A percentile compares a stretch with the other conserved stretches of the same genome.
phyloP scores from a whole-genome alignment of 2,329 filamentous ascomycete genomes.

The Pseudocercospora macadamiae region DNA sequence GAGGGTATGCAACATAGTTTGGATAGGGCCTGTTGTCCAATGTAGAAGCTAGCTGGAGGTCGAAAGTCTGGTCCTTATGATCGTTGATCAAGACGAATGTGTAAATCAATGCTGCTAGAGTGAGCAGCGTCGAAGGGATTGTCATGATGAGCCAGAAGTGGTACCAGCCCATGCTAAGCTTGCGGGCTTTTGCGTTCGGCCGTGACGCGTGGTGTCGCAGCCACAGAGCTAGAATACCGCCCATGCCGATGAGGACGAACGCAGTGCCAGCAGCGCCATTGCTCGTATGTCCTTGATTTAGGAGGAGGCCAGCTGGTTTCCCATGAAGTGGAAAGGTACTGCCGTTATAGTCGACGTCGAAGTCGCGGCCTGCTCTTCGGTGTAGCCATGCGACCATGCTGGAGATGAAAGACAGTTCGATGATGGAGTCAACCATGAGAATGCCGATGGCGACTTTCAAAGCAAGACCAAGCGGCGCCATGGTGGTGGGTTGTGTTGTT shows the following conservation, averaged over 20 bases:
- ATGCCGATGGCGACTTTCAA: conserved; percentile 25
- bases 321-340: conserved; percentile 43
- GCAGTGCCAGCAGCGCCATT: conserved; percentile 38
- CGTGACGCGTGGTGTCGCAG: conserved; percentile 22
- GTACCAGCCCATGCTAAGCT: conserved; percentile 18
- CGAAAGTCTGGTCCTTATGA: conserved; percentile 30
- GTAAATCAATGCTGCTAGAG: conserved; percentile 32
- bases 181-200: neutral
- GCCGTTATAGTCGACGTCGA: conserved; percentile 25
- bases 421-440: conserved; percentile 31
- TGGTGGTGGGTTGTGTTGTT: neutral
- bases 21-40: conserved; percentile 33
- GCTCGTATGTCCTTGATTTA: conserved; percentile 36
- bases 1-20: conserved; percentile 33
- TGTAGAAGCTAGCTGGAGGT: conserved; percentile 25
- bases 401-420: conserved; percentile 34
- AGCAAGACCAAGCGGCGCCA: conserved; percentile 15
- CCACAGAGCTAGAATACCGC: conserved; percentile 30
- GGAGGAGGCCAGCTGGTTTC: conserved; percentile 42
- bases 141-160: conserved; percentile 32
- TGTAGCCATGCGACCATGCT: conserved; percentile 37
- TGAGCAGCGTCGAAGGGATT: conserved; percentile 29
- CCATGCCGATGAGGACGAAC: conserved; percentile 35
- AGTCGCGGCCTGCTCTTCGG: conserved; percentile 28
- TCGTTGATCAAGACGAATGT: conserved; percentile 31